These are phyloP conservation scores for Nakaseomyces delphensis DNA, from an alignment of 1,139 yeast species.

Conservation along the genomic window DNA sequence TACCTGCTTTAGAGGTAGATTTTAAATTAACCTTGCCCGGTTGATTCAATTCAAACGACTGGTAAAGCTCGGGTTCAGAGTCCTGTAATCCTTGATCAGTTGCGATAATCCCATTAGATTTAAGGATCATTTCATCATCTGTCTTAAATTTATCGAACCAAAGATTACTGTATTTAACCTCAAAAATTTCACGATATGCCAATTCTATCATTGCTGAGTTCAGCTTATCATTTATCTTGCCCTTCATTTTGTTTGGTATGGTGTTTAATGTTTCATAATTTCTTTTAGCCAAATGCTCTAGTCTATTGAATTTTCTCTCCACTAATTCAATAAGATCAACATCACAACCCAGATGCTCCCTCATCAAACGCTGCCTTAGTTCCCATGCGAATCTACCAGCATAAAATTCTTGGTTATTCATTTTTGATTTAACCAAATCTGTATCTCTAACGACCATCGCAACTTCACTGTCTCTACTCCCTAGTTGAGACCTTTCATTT, in stretches of 20 bases:
- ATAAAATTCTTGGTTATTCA: conserved; percentile 73
- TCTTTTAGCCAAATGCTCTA: conserved; percentile 48
- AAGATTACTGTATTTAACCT: conserved; percentile 35
- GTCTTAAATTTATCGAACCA: conserved; percentile 33
- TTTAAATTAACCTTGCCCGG: not conserved
- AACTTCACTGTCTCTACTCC: conserved; percentile 87
- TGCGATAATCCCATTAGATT: not conserved
- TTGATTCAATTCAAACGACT: not conserved
- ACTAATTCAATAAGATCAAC: conserved; percentile 80
- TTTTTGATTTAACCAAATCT: conserved; percentile 59
- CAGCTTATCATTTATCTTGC: conserved; percentile 16
- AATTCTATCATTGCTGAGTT: conserved; percentile 67
- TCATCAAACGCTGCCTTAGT: conserved; percentile 80
- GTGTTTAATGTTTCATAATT: conserved; percentile 25
- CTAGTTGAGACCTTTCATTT: conserved; percentile 92
- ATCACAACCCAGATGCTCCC: conserved; percentile 92
- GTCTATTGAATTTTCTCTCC: conserved; percentile 60
- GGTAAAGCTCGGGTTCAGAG: not conserved
- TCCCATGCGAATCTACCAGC: conserved; percentile 90
- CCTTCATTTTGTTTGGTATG: conserved; percentile 7
- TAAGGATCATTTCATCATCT: not conserved
- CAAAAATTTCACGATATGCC: conserved; percentile 59
- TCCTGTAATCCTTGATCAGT: not conserved
- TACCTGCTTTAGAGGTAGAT: conserved; percentile 25
- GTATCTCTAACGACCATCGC: conserved; percentile 83